Percentiles rank a stretch among this genome's conserved stretches.
These are phyloP conservation scores for Plasmodium billcollinsi DNA, from an alignment of 169 alveolate genomes.

Conservation along the genomic window DNA sequence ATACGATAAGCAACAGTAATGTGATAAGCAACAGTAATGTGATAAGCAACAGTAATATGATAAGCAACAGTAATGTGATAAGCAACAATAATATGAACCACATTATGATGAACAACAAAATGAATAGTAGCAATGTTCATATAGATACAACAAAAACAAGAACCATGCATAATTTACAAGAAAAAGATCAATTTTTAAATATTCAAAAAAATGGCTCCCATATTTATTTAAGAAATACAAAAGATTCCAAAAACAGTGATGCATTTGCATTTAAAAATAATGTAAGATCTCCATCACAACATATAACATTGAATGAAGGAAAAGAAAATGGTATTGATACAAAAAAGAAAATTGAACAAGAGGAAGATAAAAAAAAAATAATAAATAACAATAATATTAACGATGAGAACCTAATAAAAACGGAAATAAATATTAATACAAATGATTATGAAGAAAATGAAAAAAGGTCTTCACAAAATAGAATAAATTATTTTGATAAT, in stretches of 20 bases:
- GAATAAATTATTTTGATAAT: conserved; percentile 5
- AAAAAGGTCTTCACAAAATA: neutral
- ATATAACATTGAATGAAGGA: conserved; percentile 4
- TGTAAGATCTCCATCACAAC: conserved; percentile 19
- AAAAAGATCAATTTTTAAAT: neutral
- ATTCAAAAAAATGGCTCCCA: neutral
- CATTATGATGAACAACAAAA: neutral
- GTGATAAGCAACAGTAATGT: neutral
- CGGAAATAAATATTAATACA: neutral
- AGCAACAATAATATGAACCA: neutral
- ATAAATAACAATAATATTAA: neutral
- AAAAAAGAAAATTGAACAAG: neutral
- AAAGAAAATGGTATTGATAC: conserved; percentile 1
- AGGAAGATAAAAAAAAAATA: neutral
- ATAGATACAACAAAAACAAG: neutral
- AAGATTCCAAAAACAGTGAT: neutral
- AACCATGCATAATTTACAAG: neutral
- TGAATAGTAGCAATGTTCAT: neutral
- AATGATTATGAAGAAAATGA: conserved; percentile 18
- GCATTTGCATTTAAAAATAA: conserved; percentile 14
- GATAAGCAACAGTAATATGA: neutral
- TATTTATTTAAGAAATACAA: neutral
- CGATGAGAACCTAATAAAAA: neutral
- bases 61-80: neutral
- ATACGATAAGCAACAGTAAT: neutral